These are phyloP conservation scores for Fusarium sp. DNA, from an alignment of 2,329 filamentous ascomycete genomes.

Conservation along the genomic window DNA sequence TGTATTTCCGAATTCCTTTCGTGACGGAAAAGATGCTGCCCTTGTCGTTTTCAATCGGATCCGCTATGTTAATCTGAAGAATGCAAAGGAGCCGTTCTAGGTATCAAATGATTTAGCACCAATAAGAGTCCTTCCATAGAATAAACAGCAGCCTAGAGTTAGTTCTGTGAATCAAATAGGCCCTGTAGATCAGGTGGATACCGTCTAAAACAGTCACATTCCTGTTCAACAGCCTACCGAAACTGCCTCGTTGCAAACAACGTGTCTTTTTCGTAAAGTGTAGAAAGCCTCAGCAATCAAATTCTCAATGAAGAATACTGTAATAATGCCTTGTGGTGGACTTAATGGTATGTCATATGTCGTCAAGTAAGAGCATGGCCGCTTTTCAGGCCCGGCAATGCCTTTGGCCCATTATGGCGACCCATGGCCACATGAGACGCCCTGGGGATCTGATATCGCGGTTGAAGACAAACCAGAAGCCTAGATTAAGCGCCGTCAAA, in stretches of 20 bases:
- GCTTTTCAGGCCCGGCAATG: slow-evolving; percentile 19
- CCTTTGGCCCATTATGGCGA: slow-evolving; percentile 12
- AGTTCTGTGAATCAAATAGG: not conserved
- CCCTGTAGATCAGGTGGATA: not conserved
- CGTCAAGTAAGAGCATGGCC: slow-evolving; percentile 8
- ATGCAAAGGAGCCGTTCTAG: slow-evolving; percentile 1
- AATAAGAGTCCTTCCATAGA: not conserved
- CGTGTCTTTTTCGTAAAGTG: not conserved
- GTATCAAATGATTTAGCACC: slow-evolving; percentile 1
- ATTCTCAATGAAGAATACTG: not conserved
- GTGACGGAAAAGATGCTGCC: not conserved
- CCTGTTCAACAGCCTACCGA: not conserved
- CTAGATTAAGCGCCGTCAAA: slow-evolving; percentile 38
- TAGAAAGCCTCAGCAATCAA: not conserved
- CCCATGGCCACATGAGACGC: slow-evolving; percentile 18
- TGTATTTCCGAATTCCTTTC: slow-evolving; percentile 24
- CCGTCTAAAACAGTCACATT: slow-evolving; percentile 10
- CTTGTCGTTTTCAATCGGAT: not conserved
- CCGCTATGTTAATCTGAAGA: not conserved
- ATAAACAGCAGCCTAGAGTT: not conserved
- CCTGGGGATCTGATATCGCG: slow-evolving; percentile 24
- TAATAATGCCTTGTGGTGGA: slow-evolving; percentile 14
- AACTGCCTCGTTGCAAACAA: slow-evolving; percentile 7
- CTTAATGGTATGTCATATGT: not conserved
- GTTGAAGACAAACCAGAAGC: slow-evolving; percentile 44